Evolutionary conservation across 2,329 filamentous ascomycete species (phyloP).

Genomic region (Cordyceps tenuipes): DNA sequence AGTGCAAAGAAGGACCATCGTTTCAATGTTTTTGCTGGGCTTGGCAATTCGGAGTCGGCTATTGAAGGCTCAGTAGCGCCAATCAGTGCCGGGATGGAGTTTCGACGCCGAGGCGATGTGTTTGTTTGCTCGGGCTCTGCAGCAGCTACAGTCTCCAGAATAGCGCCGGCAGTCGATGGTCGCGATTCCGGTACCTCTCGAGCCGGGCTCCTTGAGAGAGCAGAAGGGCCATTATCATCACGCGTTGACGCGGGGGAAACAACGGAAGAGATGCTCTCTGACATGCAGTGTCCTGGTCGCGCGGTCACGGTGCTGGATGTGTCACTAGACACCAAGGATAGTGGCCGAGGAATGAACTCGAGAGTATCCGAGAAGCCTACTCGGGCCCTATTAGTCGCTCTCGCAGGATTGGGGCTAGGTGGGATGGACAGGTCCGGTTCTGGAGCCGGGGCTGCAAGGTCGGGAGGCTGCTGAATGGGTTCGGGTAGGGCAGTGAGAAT

Average conservation of each 20-base stretch:
- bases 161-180: slow-evolving; percentile 64
- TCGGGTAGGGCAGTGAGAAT: slow-evolving; percentile 12
- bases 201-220: slow-evolving; percentile 32
- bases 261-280: slow-evolving; percentile 73
- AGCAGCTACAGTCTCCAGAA: slow-evolving; percentile 43
- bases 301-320: slow-evolving; percentile 70
- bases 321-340: slow-evolving; percentile 78
- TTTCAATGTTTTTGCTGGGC: slow-evolving; percentile 43
- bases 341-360: slow-evolving; percentile 72
- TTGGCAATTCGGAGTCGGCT: slow-evolving; percentile 32
- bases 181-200: slow-evolving; percentile 41
- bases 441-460: not conserved
- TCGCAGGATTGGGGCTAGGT: slow-evolving; percentile 19
- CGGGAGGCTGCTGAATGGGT: slow-evolving; percentile 8
- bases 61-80: slow-evolving; percentile 30
- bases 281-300: slow-evolving; percentile 61
- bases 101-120: slow-evolving; percentile 41
- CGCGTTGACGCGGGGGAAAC: slow-evolving; percentile 47
- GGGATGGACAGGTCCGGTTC: not conserved
- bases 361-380: slow-evolving; percentile 80
- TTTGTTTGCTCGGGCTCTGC: slow-evolving; percentile 11
- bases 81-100: slow-evolving; percentile 50
- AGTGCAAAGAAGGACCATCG: slow-evolving; percentile 56
- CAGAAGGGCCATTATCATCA: slow-evolving; percentile 32
- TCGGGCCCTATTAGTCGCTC: slow-evolving; percentile 44